Base-by-base conservation (phyloP, 805 yeast species). In the Metschnikowia henanensis region DNA sequence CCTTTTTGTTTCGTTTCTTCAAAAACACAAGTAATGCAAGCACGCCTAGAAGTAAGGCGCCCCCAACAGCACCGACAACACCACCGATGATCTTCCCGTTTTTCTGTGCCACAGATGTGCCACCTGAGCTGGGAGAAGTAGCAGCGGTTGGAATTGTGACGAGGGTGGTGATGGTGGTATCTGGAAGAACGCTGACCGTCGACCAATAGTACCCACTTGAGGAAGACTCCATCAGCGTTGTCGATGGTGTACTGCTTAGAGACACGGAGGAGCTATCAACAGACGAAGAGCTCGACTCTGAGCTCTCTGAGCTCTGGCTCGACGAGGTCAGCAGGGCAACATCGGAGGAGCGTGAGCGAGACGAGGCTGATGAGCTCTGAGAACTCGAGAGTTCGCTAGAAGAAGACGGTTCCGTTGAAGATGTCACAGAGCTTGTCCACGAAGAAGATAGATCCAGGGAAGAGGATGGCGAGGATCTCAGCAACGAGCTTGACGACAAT, bases 11-110 rank as follows among this genome's bases (percentile, higher is more conserved):
- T 28, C 70, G 55, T 40, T 56, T 61, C 46, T 60, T 68, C 51
- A 68, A 55, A 46, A 66, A 64, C 30, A 71, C 51, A 41, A 70
- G 63, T 15, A 70, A 46, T 9, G 69, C 73, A 16, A 68, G 47
- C 3, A 60, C 56, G 0, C 72, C 73, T 34, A 71, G 63, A n/a
- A 69, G 58, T 21, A 71, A 62, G 16, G 72, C 61, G 10, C 76
- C 76, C n/a, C 75, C 76, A 19, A 71, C 64, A 2, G 73, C 68
- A 0, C 76, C 76, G n/a, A 71, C 75, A 13, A 71, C 55, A 1
- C 76, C 75, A 3, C 76, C 76, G 18, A 71, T 68, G 32, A 71
- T 56, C 47, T 64, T 68, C 30, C 70, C 59, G 37, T 37, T 41
- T 12, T 47, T 39, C 16, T 43, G 42, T 8, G 58, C 16, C 12